Conservation (phyloP, 495 filamentous ascomycete genomes). For the Rostrohypoxylon terebratum region DNA sequence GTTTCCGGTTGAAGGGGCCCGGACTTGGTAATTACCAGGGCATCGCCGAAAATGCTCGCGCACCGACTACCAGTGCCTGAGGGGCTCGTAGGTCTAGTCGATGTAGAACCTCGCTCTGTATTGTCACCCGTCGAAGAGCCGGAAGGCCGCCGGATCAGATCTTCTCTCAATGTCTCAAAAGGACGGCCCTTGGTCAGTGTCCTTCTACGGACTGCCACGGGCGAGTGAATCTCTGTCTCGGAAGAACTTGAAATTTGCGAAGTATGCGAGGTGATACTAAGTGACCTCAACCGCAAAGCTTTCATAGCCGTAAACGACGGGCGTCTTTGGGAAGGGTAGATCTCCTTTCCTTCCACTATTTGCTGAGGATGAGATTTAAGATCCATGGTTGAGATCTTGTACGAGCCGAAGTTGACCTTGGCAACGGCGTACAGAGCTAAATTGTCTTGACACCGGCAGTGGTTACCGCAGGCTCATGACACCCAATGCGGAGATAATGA, state of each 20-base stretch:
- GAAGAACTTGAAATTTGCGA: slow-evolving; percentile 48
- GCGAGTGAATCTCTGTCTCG: slow-evolving; percentile 30
- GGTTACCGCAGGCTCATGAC: slow-evolving; percentile 16
- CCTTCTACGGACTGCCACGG: slow-evolving; percentile 23
- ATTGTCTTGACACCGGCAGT: background rate
- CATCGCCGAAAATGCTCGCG: slow-evolving; percentile 41
- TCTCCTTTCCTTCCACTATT: slow-evolving; percentile 26
- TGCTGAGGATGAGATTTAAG: slow-evolving; percentile 31
- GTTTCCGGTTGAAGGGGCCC: slow-evolving; percentile 84
- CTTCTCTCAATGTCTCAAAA: slow-evolving; percentile 37
- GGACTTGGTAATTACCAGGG: slow-evolving; percentile 37
- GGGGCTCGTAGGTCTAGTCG: slow-evolving; percentile 47
- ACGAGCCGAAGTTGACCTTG: slow-evolving; percentile 7
- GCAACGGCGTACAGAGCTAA: background rate
- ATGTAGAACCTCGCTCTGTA: slow-evolving; percentile 40
- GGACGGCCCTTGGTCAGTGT: slow-evolving; percentile 40
- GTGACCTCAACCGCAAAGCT: slow-evolving; percentile 44
- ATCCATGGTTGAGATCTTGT: slow-evolving; percentile 40
- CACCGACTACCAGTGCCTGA: slow-evolving; percentile 42
- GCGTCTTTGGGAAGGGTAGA: slow-evolving; percentile 39
- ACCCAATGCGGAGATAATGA: slow-evolving; percentile 10
- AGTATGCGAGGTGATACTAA: slow-evolving; percentile 47
- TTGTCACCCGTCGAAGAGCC: slow-evolving; percentile 46
- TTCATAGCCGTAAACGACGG: slow-evolving; percentile 47
- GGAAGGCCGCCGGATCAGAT: slow-evolving; percentile 43